Evolutionary conservation across 257 asterid species (phyloP), one percentile per base, ranked within the genome.

Genomic region (Verbena officinalis): DNA sequence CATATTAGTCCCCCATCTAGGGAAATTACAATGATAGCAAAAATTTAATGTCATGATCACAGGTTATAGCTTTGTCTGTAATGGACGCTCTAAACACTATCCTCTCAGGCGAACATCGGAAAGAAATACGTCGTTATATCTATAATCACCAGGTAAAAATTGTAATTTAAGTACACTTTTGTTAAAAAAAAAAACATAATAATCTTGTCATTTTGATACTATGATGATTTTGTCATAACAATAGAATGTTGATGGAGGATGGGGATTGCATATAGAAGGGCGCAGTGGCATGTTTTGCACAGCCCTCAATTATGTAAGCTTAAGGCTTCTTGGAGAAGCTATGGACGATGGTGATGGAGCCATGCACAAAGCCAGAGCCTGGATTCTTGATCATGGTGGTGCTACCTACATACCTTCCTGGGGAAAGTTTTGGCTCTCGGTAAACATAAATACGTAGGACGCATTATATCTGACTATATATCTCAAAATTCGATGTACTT

Each of bases 201-300:
- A n/a, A n/a, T n/a, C n/a, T n/a, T n/a, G n/a, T n/a, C n/a, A n/a
- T n/a, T n/a, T n/a, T n/a, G n/a, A n/a, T n/a, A n/a, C n/a, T n/a
- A n/a, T n/a, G n/a, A n/a, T n/a, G n/a, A n/a, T n/a, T n/a, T n/a
- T n/a, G n/a, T n/a, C n/a, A n/a, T 11, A 9, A 23, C 15, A 17
- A 14, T 55, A 88, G 96, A 89, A 89, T 43, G 48, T 3, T 44
- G 96, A 89, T 80, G 95, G 96, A 56, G 96, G 96, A 17, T 89
- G 96, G 96, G 96, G 93, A 2, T 65, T 89, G 80, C 92, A 89
- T 60, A 80, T 86, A 38, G 90, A 86, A 78, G 95, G 81, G 53
- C 78, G 40, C 13, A 89, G 95, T 78, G 73, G 76, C 79, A 89
- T 89, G 95, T 84, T 89, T 22, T 55, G 85, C 50, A 82, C 92